Base-by-base conservation (phyloP, 2,329 filamentous ascomycete species). In the Hypoxylon sp. region DNA sequence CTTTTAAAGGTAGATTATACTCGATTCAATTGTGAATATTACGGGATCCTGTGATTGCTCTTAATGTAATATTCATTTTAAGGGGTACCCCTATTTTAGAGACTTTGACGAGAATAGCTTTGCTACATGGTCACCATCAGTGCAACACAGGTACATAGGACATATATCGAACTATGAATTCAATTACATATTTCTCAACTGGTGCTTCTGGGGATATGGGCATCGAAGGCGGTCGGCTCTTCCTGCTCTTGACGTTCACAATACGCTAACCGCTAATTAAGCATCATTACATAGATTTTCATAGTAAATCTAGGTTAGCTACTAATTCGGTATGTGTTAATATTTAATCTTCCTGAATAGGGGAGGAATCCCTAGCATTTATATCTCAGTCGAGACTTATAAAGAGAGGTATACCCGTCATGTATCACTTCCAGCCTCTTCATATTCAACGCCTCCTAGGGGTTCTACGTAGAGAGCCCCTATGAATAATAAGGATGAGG, bases 1-100 rank as follows among this genome's bases (percentile, higher is more conserved):
- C 5, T 31, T 31, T 3, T 9, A 9, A 31, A 6, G 9, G 9
- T 31, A 6, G 29, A 31, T 31, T 1, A 9, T 31, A 31, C 29
- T 31, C 29, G 29, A 31, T 31, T 1, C 6, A 2, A 9, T 9
- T 31, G 9, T 6, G 29, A 31, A 31, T 9, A 1, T 6, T 31
- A 31, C 29, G 5, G 8, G 6, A 31, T 31, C 8, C 29, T 9
- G 29, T 31, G 9, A 31, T 31, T 31, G 6, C 29, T 31, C 29
- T 31, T 6, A 31, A 31, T 5, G 29, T 31, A 31, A 31, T 57
- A 46, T 46, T 46, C 39, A 33, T 19, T 14, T 57, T 8, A 14
- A 22, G 53, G 19, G 39, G 19, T 33, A n/a, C 53, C 39, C 53
- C 37, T 46, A 33, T 57, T 57, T 33, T 22, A 44, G 17, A n/a